Conservation (phyloP, 1,139 yeast species). For the Casaregolazyma suthepensis region DNA sequence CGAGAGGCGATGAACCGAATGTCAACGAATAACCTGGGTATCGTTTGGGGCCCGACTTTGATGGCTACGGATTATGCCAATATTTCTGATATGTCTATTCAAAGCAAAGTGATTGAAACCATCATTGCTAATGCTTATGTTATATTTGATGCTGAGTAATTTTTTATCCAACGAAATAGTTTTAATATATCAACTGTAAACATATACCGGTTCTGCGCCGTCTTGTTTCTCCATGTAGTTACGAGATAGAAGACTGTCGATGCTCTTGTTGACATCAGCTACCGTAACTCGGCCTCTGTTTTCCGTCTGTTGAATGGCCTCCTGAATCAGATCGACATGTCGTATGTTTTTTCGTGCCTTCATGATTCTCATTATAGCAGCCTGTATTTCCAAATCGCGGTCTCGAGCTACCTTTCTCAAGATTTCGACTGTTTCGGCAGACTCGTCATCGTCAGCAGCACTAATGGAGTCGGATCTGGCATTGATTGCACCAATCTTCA, state of each 20-base stretch:
- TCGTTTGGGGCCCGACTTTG: constrained; percentile 92
- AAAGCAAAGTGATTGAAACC: constrained; percentile 78
- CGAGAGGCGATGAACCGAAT: constrained; percentile 65
- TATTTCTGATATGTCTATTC: constrained; percentile 73
- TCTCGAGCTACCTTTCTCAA: constrained; percentile 26
- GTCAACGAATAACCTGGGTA: constrained; percentile 72
- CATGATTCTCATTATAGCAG: constrained; percentile 34
- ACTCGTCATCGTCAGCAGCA: constrained; percentile 2
- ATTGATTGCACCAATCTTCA: constrained; percentile 32
- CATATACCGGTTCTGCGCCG: constrained; percentile 11
- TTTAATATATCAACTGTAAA: constrained; percentile 6
- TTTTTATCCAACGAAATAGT: background rate
- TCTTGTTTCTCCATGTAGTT: constrained; percentile 30
- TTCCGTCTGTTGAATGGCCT: constrained; percentile 26
- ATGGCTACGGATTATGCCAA: constrained; percentile 59
- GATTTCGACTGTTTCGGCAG: constrained; percentile 12
- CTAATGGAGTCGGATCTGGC: constrained; percentile 8
- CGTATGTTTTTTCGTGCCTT: constrained; percentile 28
- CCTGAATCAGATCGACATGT: constrained; percentile 34
- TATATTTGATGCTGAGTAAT: constrained; percentile 67
- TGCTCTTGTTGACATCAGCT: constrained; percentile 29
- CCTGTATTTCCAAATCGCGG: constrained; percentile 32
- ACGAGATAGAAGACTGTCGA: constrained; percentile 30
- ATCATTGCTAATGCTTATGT: constrained; percentile 78
- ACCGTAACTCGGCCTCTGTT: constrained; percentile 27